phyloP scores from a whole-genome alignment of 108 stramenopile species.

The Cyclotella baltica region DNA sequence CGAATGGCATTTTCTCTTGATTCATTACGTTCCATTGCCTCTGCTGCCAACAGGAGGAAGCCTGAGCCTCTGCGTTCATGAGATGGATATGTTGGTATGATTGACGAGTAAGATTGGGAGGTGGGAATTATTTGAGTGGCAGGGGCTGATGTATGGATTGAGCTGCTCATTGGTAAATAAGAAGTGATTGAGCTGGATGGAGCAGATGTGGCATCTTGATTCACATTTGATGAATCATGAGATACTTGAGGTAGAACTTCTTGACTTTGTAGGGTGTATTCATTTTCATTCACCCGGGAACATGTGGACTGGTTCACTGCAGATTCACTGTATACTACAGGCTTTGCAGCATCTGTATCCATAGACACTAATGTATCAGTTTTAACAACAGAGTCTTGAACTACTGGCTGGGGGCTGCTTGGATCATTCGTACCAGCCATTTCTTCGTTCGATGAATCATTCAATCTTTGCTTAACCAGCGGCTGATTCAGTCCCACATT shows the following conservation, averaged over 20 bases:
- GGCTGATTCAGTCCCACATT: not conserved
- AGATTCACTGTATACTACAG: not conserved
- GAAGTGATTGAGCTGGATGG: not conserved
- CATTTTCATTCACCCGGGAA: no score
- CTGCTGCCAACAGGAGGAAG: conserved; percentile 42
- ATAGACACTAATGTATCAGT: no score
- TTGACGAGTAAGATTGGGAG: not conserved
- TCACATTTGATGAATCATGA: no score
- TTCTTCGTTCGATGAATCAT: not conserved
- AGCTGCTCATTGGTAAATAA: not conserved
- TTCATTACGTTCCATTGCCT: conserved; percentile 42
- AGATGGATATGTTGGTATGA: not conserved
- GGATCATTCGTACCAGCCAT: not conserved
- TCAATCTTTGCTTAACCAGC: not conserved
- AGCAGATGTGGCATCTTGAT: no score
- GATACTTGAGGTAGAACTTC: no score
- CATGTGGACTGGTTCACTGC: not conserved
- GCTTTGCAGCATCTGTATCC: not conserved
- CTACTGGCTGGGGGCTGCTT: not conserved
- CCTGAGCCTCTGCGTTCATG: conserved; percentile 47
- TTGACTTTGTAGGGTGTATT: no score
- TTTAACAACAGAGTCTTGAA: no score
- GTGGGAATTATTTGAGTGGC: not conserved
- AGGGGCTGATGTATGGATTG: not conserved
- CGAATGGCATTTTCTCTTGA: conserved; percentile 44